phyloP scores from a whole-genome alignment of 1,284 basidiomycete species.

The Volvariella surrecta region DNA sequence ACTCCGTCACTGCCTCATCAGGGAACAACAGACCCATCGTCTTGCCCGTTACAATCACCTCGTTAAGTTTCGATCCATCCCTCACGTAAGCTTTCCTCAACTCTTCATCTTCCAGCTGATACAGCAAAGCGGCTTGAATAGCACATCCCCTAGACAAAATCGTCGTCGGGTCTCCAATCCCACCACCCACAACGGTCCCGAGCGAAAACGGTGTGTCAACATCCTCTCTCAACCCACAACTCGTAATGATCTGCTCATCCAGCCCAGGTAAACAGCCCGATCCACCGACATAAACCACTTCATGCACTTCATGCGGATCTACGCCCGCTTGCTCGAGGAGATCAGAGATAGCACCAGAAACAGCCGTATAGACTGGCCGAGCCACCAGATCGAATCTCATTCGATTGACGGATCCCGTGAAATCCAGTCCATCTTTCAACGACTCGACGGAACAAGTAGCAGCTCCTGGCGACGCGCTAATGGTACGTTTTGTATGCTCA shows the following conservation, averaged over 20 bases:
- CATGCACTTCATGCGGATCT: slow-evolving; percentile 80
- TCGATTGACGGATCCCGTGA: slow-evolving; percentile 88
- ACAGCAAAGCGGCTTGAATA: slow-evolving; percentile 73
- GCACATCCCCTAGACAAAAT: slow-evolving; percentile 87
- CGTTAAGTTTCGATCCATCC: slow-evolving; percentile 22
- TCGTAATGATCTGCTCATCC: slow-evolving; percentile 55
- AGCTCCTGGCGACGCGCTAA: slow-evolving; percentile 81
- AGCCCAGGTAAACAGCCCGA: slow-evolving; percentile 83
- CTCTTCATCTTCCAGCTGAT: slow-evolving; percentile 35
- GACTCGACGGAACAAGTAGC: slow-evolving; percentile 92
- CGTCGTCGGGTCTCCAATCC: slow-evolving; percentile 78
- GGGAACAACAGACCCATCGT: slow-evolving; percentile 83
- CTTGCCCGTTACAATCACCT: slow-evolving; percentile 48
- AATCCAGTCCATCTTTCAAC: slow-evolving; percentile 92
- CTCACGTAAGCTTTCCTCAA: slow-evolving; percentile 44
- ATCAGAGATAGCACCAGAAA: slow-evolving; percentile 54
- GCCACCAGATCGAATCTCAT: slow-evolving; percentile 91
- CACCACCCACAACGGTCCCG: slow-evolving; percentile 62
- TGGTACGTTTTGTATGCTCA: slow-evolving; percentile 92
- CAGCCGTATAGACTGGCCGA: slow-evolving; percentile 62
- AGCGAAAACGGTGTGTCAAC: slow-evolving; percentile 55
- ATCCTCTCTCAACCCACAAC: slow-evolving; percentile 63
- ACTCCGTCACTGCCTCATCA: slow-evolving; percentile 38
- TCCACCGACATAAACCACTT: slow-evolving; percentile 89
- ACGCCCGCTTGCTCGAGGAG: slow-evolving; percentile 57